phyloP scores from a whole-genome alignment of 2,329 filamentous ascomycete genomes.

The Colletotrichum paranaense region DNA sequence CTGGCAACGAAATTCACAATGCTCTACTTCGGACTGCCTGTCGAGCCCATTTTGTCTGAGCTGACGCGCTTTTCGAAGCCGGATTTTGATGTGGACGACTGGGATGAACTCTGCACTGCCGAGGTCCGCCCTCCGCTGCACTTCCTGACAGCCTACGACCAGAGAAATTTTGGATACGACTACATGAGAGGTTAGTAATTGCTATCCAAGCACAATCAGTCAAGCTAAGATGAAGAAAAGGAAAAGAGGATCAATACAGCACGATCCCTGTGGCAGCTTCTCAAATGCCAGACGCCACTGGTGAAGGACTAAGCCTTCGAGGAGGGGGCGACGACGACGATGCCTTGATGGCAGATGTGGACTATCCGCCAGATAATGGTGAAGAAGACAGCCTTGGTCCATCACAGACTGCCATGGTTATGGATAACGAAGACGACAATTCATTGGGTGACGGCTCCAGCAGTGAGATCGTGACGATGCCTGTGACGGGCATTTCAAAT shows the following conservation, averaged over 20 bases:
- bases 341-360: constrained; percentile 2
- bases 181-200: constrained; percentile 21
- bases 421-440: neutral
- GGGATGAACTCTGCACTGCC: constrained; percentile 37
- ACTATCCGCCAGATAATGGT: neutral
- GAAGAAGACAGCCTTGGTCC: neutral
- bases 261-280: constrained; percentile 28
- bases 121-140: constrained; percentile 44
- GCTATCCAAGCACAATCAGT: neutral
- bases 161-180: constrained; percentile 45
- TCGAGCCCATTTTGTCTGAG: constrained; percentile 48
- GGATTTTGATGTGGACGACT: constrained; percentile 38
- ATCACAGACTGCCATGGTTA: neutral
- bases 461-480: neutral
- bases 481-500: neutral
- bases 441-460: neutral
- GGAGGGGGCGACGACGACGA: constrained; percentile 19
- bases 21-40: constrained; percentile 59
- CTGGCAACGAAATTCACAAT: constrained; percentile 56
- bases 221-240: neutral
- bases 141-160: constrained; percentile 45
- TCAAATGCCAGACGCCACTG: neutral
- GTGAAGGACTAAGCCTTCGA: constrained; percentile 12
- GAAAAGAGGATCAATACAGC: constrained; percentile 34
- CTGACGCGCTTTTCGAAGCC: constrained; percentile 40